A percentile compares a stretch with the other conserved stretches of the same genome.
phyloP scores from a whole-genome alignment of 108 stramenopile species.

The Cyclotella sp. region DNA sequence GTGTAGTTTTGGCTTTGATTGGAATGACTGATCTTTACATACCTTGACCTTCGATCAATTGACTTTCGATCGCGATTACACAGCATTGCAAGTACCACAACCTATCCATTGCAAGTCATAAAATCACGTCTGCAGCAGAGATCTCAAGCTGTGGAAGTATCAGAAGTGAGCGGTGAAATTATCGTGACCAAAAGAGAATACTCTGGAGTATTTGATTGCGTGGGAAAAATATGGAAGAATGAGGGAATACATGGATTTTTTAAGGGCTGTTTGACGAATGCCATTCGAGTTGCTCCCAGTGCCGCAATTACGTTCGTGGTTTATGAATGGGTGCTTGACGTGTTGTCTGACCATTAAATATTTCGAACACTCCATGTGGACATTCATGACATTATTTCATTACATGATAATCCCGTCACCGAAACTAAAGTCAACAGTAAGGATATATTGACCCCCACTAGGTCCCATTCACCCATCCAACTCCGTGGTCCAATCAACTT shows the following conservation, averaged over 20 bases:
- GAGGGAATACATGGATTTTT: constrained; percentile 94
- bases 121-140: constrained; percentile 97
- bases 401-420: too few species aligned
- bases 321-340: constrained; percentile 88
- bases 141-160: constrained; percentile 70
- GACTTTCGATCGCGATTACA: constrained; percentile 1
- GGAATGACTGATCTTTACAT: too few species aligned
- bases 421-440: not conserved
- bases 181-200: constrained; percentile 75
- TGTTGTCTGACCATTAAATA: constrained; percentile 30
- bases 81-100: constrained; percentile 82
- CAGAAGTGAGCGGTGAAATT: constrained; percentile 68
- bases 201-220: constrained; percentile 67
- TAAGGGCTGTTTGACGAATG: constrained; percentile 95
- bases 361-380: too few species aligned
- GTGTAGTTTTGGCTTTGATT: not conserved
- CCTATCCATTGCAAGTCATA: constrained; percentile 95
- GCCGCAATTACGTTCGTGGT: constrained; percentile 97
- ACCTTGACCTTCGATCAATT: not conserved
- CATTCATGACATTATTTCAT: too few species aligned
- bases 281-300: constrained; percentile 95
- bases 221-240: constrained; percentile 62
- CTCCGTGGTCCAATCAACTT: constrained; percentile 57
- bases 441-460: too few species aligned
- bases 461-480: constrained; percentile 42